These are phyloP conservation scores for Casaregolazyma suthepensis DNA, from an alignment of 1,139 yeast species.

Conservation along the genomic window DNA sequence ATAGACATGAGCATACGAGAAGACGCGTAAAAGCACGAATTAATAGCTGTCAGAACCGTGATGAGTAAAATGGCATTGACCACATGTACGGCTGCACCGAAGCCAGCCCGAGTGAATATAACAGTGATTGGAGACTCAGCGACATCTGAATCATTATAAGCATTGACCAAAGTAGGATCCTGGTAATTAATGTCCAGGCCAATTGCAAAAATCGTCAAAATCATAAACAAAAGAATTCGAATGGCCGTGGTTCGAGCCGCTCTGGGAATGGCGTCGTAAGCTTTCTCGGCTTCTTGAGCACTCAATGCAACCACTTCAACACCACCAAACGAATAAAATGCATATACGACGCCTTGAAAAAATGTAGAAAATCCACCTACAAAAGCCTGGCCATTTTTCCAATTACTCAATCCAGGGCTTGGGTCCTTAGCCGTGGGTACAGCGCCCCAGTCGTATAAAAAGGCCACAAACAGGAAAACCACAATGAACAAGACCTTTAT, in stretches of 20 bases:
- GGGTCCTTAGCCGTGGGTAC: conserved; percentile 25
- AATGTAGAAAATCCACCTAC: conserved; percentile 18
- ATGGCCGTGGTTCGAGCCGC: conserved; percentile 36
- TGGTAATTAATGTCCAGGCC: conserved; percentile 45
- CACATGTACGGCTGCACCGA: conserved; percentile 31
- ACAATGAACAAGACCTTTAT: conserved; percentile 42
- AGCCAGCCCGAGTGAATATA: conserved; percentile 52
- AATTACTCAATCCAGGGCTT: conserved; percentile 16
- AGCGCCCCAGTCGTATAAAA: conserved; percentile 44
- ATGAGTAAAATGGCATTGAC: conserved; percentile 48
- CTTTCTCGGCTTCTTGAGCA: conserved; percentile 45
- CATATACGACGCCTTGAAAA: conserved; percentile 14
- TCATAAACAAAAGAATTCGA: conserved; percentile 34
- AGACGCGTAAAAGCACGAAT: conserved; percentile 51
- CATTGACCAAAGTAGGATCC: conserved; percentile 38
- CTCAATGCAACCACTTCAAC: conserved; percentile 43
- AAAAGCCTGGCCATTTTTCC: conserved; percentile 15
- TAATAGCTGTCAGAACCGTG: conserved; percentile 49
- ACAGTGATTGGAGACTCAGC: conserved; percentile 53
- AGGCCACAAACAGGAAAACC: conserved; percentile 44
- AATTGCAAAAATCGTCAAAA: conserved; percentile 42
- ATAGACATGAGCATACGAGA: conserved; percentile 50
- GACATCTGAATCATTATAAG: conserved; percentile 29
- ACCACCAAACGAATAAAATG: conserved; percentile 14
- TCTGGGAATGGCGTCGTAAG: conserved; percentile 34